Conservation (phyloP, 208 protist genomes). For the Leishmania braziliensis region DNA sequence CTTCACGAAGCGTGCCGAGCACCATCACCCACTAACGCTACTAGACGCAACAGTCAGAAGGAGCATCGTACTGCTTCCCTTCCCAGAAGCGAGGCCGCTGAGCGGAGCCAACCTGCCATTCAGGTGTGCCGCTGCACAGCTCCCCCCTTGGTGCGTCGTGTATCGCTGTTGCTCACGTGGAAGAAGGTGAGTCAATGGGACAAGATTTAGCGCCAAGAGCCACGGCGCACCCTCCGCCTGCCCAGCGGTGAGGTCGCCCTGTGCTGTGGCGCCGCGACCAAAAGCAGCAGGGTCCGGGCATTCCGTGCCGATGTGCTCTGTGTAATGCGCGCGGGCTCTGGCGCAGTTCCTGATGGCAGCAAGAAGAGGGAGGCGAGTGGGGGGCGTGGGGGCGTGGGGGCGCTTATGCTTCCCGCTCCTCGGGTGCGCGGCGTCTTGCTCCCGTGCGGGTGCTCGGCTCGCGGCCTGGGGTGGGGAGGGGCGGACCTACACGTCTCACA, state of each 20-base stretch:
- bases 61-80: background rate
- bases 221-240: background rate
- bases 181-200: background rate
- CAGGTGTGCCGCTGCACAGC: background rate
- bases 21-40: background rate
- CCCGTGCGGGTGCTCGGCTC: background rate
- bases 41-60: background rate
- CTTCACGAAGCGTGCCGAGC: background rate
- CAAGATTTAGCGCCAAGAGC: background rate
- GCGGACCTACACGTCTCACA: background rate
- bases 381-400: no score
- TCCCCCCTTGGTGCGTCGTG: background rate
- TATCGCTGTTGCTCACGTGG: background rate
- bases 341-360: background rate
- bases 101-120: background rate
- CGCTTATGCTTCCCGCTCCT: background rate
- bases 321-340: no score
- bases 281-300: no score
- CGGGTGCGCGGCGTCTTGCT: background rate
- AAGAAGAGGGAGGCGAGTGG: background rate
- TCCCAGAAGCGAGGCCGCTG: background rate
- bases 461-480: background rate
- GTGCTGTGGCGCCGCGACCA: no score
- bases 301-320: no score
- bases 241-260: background rate